Evolutionary conservation across 257 asterid genomes (phyloP).

Genomic region (Eucommia ulmoides): DNA sequence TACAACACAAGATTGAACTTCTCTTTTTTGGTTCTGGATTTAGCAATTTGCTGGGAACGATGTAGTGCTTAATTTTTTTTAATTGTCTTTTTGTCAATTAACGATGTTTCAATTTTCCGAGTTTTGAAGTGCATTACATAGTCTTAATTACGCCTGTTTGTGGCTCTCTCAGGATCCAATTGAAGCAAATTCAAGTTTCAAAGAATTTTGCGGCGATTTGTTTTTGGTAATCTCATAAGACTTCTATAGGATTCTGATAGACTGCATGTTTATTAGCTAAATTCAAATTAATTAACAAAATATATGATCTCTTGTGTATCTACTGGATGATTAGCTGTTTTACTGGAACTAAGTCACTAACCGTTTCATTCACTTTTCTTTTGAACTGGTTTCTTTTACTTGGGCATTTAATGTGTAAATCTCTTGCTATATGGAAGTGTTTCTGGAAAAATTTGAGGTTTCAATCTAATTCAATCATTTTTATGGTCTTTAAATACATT

Average conservation of each 20-base stretch:
- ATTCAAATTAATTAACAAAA: neutral
- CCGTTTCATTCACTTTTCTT: neutral
- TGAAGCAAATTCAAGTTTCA: slow-evolving; percentile 36
- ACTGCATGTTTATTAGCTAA: neutral
- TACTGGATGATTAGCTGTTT: neutral
- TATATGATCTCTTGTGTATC: neutral
- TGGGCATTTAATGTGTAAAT: slow-evolving; percentile 2
- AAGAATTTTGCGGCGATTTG: slow-evolving; percentile 52
- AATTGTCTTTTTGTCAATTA: slow-evolving; percentile 4
- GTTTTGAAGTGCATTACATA: no score
- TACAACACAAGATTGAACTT: neutral
- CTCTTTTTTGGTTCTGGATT: neutral
- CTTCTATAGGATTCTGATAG: neutral
- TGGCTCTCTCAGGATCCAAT: slow-evolving; percentile 25
- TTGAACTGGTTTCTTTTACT: neutral
- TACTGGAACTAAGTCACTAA: neutral
- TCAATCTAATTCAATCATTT: neutral
- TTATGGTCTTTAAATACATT: slow-evolving; percentile 6
- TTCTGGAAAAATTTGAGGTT: slow-evolving; percentile 4
- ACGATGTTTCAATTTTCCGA: no score
- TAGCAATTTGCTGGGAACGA: neutral
- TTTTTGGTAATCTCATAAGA: slow-evolving; percentile 27
- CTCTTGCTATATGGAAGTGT: neutral
- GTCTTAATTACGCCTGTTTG: slow-evolving; percentile 1
- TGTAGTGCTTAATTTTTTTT: neutral